phyloP scores from a whole-genome alignment of 73 alveolate species.

The Paramecium tetraurelia region DNA sequence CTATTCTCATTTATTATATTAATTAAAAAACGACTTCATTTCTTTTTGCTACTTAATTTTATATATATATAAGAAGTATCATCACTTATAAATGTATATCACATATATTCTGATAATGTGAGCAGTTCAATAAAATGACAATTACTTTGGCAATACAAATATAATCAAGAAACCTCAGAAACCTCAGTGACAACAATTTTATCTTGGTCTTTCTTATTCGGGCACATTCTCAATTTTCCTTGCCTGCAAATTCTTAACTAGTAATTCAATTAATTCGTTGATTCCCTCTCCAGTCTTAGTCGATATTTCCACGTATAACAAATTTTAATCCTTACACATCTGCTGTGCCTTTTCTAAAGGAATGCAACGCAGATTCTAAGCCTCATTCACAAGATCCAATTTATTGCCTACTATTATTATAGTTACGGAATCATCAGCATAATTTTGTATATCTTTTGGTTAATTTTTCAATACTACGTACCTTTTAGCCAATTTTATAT shows the following conservation, averaged over 20 bases:
- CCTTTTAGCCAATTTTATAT: constrained; percentile 70
- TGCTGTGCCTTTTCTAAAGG: background rate
- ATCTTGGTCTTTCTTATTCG: background rate
- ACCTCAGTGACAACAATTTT: background rate
- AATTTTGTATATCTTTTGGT: background rate
- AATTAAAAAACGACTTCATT: constrained; percentile 17
- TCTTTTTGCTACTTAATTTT: background rate
- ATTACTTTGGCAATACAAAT: no score
- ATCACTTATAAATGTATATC: background rate
- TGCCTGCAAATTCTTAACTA: background rate
- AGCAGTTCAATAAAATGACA: no score
- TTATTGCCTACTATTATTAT: constrained; percentile 75
- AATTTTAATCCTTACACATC: background rate
- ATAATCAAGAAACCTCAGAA: background rate
- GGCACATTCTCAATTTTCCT: background rate
- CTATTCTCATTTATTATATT: background rate
- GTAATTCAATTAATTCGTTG: background rate
- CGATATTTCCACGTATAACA: background rate
- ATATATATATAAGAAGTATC: background rate
- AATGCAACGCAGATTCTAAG: background rate
- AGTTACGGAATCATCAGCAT: constrained; percentile 58
- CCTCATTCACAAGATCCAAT: constrained; percentile 57
- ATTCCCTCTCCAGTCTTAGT: background rate
- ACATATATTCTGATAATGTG: no score
- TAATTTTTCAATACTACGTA: background rate